Percentiles rank a stretch among this genome's conserved stretches.
phyloP scores from a whole-genome alignment of 148 eudicot genomes.

The Spergularia marina region DNA sequence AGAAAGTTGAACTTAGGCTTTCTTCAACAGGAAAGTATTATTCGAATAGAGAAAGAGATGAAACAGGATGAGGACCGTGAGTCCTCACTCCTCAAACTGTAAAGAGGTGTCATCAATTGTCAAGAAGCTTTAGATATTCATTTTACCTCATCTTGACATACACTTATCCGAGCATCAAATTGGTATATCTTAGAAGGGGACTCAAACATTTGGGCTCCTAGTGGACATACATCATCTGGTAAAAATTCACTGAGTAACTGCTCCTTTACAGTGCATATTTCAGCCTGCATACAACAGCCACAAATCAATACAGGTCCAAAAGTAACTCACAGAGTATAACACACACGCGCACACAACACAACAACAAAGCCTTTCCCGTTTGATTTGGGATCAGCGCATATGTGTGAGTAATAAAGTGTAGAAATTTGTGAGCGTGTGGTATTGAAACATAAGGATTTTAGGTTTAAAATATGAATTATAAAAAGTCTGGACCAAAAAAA shows the following conservation, averaged over 20 bases:
- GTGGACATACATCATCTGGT: constrained; percentile 79
- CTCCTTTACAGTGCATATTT: constrained; percentile 50
- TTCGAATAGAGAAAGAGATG: neutral
- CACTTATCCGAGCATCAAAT: constrained; percentile 31
- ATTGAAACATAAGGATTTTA: too few relatives aligned
- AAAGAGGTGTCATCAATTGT: neutral
- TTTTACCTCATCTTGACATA: constrained; percentile 59
- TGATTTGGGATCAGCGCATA: too few relatives aligned
- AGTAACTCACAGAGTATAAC: neutral
- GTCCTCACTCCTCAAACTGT: neutral
- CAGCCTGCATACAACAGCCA: constrained; percentile 46
- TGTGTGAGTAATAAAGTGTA: too few relatives aligned
- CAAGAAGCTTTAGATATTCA: neutral
- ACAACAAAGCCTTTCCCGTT: too few relatives aligned
- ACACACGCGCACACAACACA: neutral
- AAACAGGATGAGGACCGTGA: constrained; percentile 7
- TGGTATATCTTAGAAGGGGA: constrained; percentile 32
- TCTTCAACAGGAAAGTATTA: neutral
- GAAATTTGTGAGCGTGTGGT: too few relatives aligned
- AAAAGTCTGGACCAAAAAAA: neutral
- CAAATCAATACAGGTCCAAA: constrained; percentile 11
- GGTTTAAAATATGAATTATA: too few relatives aligned
- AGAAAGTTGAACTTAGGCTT: constrained; percentile 2
- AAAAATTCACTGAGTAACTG: constrained; percentile 71
- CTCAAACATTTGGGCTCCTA: constrained; percentile 55